Conservation (phyloP, 306 rosid genomes). For the Fragaria nilgerrensis region DNA sequence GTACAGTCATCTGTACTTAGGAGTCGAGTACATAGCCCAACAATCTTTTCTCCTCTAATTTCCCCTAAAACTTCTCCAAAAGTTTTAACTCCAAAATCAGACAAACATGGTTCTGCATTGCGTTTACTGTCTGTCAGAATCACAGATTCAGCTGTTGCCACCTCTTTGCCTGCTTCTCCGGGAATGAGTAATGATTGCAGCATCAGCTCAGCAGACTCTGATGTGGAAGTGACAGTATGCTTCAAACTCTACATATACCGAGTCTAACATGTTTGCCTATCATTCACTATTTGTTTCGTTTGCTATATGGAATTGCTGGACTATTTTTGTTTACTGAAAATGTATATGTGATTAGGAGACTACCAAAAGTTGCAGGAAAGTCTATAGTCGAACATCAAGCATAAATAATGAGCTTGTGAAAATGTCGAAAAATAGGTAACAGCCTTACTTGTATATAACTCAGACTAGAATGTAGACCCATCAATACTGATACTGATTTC, state of each 20-base stretch:
- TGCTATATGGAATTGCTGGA: conserved; percentile 11
- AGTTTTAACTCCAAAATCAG: conserved; percentile 34
- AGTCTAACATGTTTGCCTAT: conserved; percentile 6
- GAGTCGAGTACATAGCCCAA: conserved; percentile 46
- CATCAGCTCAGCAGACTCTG: conserved; percentile 52
- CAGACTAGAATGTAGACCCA: not conserved
- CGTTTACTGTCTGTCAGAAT: conserved; percentile 49
- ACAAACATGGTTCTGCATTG: conserved; percentile 36
- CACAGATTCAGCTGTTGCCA: conserved; percentile 38
- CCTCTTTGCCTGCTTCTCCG: conserved; percentile 55
- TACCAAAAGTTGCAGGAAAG: conserved; percentile 39
- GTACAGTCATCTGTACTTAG: conserved; percentile 35
- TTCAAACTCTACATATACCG: conserved; percentile 11
- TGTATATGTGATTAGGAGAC: conserved; percentile 41
- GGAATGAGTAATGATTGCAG: conserved; percentile 45
- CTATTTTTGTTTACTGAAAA: conserved; percentile 27
- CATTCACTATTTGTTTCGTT: not conserved
- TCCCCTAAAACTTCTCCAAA: conserved; percentile 55
- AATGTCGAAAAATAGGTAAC: conserved; percentile 56
- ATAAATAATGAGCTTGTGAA: conserved; percentile 43
- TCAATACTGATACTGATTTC: not conserved
- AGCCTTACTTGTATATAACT: not conserved
- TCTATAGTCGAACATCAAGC: conserved; percentile 26
- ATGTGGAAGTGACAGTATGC: conserved; percentile 56
- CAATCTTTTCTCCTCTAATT: conserved; percentile 55